phyloP scores from a whole-genome alignment of 306 rosid species.

The Adenanthera pavonina region DNA sequence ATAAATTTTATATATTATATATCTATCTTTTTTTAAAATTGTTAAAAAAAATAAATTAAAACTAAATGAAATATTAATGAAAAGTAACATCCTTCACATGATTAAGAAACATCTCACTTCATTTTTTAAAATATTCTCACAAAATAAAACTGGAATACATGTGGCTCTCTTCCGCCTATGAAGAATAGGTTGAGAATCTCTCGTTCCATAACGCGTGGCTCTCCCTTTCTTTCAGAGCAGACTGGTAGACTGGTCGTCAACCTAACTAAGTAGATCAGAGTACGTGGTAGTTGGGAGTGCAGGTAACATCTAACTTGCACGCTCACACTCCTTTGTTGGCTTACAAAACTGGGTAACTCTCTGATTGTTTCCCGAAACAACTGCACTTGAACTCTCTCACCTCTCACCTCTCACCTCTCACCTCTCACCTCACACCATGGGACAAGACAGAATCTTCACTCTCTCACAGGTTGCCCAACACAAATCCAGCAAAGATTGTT shows the following conservation, averaged over 20 bases:
- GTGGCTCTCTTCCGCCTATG: neutral
- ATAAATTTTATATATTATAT: no score
- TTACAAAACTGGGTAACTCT: conserved; percentile 21
- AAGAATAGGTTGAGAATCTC: neutral
- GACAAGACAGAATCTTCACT: conserved; percentile 45
- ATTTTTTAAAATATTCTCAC: no score
- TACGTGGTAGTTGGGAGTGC: conserved; percentile 16
- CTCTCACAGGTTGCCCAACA: conserved; percentile 64
- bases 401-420: neutral
- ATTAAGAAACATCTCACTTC: no score
- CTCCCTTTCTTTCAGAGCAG: neutral
- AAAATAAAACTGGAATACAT: neutral
- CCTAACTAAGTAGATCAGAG: neutral
- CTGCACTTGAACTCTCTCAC: neutral
- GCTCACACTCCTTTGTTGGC: neutral
- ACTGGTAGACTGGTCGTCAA: neutral
- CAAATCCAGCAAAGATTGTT: conserved; percentile 59
- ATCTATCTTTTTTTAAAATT: no score
- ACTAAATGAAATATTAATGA: neutral
- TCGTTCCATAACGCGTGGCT: neutral
- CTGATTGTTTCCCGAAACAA: neutral
- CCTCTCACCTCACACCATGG: conserved; percentile 40
- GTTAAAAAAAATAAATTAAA: neutral
- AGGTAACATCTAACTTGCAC: neutral
- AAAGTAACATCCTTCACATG: no score